Evolutionary conservation across 2,329 filamentous ascomycete genomes (phyloP), one percentile per base, ranked within the genome.

Genomic region (Intubia oerlemansii): DNA sequence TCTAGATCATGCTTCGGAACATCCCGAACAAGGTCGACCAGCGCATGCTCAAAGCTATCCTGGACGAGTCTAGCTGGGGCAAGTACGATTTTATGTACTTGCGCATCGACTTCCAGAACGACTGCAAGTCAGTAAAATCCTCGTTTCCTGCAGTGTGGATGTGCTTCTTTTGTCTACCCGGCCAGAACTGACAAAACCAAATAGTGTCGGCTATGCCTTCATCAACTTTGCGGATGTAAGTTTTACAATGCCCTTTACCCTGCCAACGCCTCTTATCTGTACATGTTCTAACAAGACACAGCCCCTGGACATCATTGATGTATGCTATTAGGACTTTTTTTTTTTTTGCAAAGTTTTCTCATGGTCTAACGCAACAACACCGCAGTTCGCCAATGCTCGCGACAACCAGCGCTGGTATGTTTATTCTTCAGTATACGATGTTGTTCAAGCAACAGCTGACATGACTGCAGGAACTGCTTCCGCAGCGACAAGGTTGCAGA

Each of bases 71-170:
- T 11, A 80, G 72, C 46, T 68, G 63, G 50, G 82, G 81, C 17
- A 73, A 75, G 36, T 95, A 90, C 46, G 84, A 95, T 45, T 95
- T 95, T 49, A 70, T 91, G 59, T 98, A 98, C 47, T 54, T 95
- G 29, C 73, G 88, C 22, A 95, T 95, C 41, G 78, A 84, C 46
- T 84, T 84, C 40, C 69, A 68, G 30, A 80, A 81, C 41, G 70
- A 80, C 37, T 81, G 76, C 71, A 84, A 82, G 73, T 79, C 50
- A 52, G 73, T 59, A 5, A 19, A 14, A 14, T 3, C 11, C 7
- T 16, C 10, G 10, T 16, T 13, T 24, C 7, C 10, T 10, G 12
- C 3, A 5, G 8, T 20, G n/a, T n/a, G n/a, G n/a, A n/a, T n/a
- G 7, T 4, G 14, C 9, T 24, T 20, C 10, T 1, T 21, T 17